phyloP scores from a whole-genome alignment of 2,329 filamentous ascomycete genomes.

The Aspergillus sp. region DNA sequence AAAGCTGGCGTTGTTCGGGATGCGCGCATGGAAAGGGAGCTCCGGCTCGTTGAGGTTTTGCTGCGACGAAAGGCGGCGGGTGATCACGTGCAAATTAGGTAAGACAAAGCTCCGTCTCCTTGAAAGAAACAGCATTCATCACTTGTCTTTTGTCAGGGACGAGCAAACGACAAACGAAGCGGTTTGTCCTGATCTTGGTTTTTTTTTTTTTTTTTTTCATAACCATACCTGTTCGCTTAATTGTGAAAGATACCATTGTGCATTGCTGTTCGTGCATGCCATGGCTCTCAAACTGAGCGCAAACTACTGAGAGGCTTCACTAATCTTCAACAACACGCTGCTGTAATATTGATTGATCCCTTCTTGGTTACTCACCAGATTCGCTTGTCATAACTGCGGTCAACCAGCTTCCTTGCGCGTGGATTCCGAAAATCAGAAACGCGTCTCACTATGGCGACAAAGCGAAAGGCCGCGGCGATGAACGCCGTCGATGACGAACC shows the following conservation, averaged over 20 bases:
- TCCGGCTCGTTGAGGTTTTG: conserved; percentile 25
- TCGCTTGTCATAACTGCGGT: neutral
- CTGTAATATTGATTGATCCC: neutral
- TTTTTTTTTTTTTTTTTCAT: neutral
- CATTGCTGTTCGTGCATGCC: neutral
- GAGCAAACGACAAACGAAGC: neutral
- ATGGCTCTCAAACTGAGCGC: conserved; percentile 1
- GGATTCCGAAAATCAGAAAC: neutral
- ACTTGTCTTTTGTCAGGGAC: neutral
- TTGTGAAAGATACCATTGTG: neutral
- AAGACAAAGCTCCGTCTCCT: conserved; percentile 9
- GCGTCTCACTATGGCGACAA: conserved; percentile 71
- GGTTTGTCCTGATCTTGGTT: neutral
- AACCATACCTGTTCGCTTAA: neutral
- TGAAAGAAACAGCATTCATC: neutral
- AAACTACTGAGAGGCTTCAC: neutral
- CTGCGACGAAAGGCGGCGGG: neutral
- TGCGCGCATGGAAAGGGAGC: conserved; percentile 23
- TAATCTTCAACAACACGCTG: neutral
- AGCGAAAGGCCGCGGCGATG: conserved; percentile 82
- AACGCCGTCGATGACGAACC: conserved; percentile 72
- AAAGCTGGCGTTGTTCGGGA: conserved; percentile 14
- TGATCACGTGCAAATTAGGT: conserved; percentile 21
- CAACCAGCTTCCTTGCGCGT: neutral
- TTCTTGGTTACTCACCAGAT: neutral